These are phyloP conservation scores for Phytophthora meadii DNA, from an alignment of 352 stramenopile genomes.

Conservation along the genomic window DNA sequence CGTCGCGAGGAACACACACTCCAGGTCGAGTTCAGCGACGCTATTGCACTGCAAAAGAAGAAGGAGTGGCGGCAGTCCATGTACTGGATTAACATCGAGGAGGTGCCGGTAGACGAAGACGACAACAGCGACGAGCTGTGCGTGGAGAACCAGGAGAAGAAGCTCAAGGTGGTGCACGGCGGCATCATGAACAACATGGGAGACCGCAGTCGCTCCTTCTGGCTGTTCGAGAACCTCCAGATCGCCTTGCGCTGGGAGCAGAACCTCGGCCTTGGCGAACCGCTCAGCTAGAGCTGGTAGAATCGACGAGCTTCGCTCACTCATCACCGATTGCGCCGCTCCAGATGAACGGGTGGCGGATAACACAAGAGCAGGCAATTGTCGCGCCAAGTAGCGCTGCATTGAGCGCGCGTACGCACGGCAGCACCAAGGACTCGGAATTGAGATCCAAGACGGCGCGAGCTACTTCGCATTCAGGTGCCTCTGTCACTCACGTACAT, in stretches of 20 bases:
- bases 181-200: constrained; percentile 72
- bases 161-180: constrained; percentile 52
- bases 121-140: constrained; percentile 23
- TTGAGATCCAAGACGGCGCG: background rate
- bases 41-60: constrained; percentile 56
- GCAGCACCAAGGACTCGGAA: constrained; percentile 4
- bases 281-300: constrained; percentile 29
- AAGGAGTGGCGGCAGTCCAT: constrained; percentile 66
- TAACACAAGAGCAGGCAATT: constrained; percentile 1
- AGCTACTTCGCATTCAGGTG: constrained; percentile 11
- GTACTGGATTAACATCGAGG: constrained; percentile 65
- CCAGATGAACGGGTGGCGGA: constrained; percentile 18
- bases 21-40: constrained; percentile 51
- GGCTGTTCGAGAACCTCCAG: constrained; percentile 63
- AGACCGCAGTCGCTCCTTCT: constrained; percentile 61
- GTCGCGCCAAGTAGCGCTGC: constrained; percentile 4
- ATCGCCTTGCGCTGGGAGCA: constrained; percentile 62
- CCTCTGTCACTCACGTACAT: background rate
- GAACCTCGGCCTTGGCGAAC: constrained; percentile 51
- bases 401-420: constrained; percentile 9
- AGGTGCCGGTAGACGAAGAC: constrained; percentile 23
- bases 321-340: constrained; percentile 20
- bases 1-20: constrained; percentile 58
- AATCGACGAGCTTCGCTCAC: constrained; percentile 17
- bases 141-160: constrained; percentile 22